Evolutionary conservation across 2,329 filamentous ascomycete genomes (phyloP).

Genomic region (Ploettnerulaceae sp.): DNA sequence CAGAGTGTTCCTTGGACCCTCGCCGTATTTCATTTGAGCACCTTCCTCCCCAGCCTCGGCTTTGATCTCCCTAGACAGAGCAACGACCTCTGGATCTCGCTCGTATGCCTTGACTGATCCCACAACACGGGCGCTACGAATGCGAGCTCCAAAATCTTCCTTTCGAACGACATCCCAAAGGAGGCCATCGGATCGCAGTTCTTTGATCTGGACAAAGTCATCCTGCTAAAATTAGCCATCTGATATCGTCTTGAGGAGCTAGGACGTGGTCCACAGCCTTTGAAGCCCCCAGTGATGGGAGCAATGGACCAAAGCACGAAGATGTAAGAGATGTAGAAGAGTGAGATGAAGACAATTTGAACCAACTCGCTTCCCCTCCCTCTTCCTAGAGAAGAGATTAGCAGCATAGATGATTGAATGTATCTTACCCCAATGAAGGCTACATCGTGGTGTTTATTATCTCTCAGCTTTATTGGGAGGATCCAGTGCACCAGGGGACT

Average conservation of each 20-base stretch:
- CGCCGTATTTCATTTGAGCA: conserved; percentile 35
- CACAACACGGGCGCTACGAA: conserved; percentile 73
- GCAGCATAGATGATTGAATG: too few relatives aligned
- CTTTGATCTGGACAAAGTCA: conserved; percentile 73
- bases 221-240: conserved; percentile 47
- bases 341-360: neutral
- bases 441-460: conserved; percentile 68
- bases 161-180: conserved; percentile 74
- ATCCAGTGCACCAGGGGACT: conserved; percentile 74
- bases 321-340: neutral
- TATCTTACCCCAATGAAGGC: conserved; percentile 74
- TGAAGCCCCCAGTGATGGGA: too few relatives aligned
- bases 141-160: conserved; percentile 71
- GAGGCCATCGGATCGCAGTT: conserved; percentile 64
- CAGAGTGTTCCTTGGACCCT: neutral
- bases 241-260: neutral
- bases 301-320: too few relatives aligned
- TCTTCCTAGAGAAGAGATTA: too few relatives aligned
- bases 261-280: neutral
- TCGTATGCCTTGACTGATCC: conserved; percentile 45
- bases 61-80: conserved; percentile 26
- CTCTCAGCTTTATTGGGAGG: conserved; percentile 72
- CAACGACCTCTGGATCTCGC: conserved; percentile 30
- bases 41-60: conserved; percentile 34
- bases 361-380: too few relatives aligned